Base-by-base conservation (phyloP, 768 basidiomycete genomes). In the Leccinum sublutescens region DNA sequence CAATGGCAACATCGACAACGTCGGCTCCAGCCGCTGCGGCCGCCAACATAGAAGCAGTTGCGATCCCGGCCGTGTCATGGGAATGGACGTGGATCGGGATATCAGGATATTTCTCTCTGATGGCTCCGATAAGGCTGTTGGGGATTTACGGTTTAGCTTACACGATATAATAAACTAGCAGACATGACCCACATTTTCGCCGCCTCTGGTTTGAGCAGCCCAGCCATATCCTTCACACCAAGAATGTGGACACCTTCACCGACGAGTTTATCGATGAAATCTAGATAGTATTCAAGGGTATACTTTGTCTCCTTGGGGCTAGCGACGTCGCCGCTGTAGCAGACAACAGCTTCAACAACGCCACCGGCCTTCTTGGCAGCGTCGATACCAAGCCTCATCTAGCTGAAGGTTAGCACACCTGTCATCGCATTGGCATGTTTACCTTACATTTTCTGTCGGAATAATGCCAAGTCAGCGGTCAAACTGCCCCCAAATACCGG, bases 351-450 rank as follows among this genome's bases (percentile, higher is more conserved):
- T 75, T 99, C 97, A 60, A 89, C 88, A 52, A 99, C 97, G 81
- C 97, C 97, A 58, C 97, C 97, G 33, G 97, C 97, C 76, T 97
- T 97, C 86, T 98, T 99, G 59, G 97, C 97, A 43, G 97, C 97
- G 71, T 99, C 97, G 67, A 99, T 98, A 72, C 97, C 97, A 66
- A 99, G 86, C 75, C 83, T 88, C 92, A 99, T 92, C 91, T 98
- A 64, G 52, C 61, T 57, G 34, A 54, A 43, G 53, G 61, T 72
- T 27, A 68, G 63, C 21, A 65, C 27, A 45, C 21, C 14, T n/a
- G 33, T 5, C 40, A 55, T 29, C 12, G 17, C 55, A 19, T 45
- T 34, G 49, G 14, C 36, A 59, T 21, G 6, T 33, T 25, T 21
- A 38, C 34, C 85, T 67, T 63, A 89, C 90, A 67, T 93, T 93